Conservation (phyloP, 2,329 filamentous ascomycete species). For the Xylariaceae sp. region DNA sequence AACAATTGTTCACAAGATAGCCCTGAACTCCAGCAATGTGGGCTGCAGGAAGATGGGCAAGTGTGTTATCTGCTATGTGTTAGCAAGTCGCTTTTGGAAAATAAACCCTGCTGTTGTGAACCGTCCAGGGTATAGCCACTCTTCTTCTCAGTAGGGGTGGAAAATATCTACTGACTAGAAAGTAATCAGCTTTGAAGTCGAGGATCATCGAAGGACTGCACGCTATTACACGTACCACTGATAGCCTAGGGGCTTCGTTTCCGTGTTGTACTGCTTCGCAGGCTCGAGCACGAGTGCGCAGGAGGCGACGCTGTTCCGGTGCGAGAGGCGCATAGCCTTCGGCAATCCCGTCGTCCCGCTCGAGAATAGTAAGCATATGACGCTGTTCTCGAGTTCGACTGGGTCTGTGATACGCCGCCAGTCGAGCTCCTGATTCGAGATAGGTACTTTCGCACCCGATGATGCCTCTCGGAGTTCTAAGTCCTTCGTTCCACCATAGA, state of each 20-base stretch:
- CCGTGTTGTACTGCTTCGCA: conserved; percentile 39
- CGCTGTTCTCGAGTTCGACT: conserved; percentile 49
- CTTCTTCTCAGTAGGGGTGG: background rate
- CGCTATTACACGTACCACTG: conserved; percentile 26
- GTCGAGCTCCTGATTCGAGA: conserved; percentile 49
- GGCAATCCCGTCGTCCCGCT: conserved; percentile 57
- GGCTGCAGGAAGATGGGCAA: conserved; percentile 52
- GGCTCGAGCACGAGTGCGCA: conserved; percentile 42
- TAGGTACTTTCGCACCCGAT: conserved; percentile 39
- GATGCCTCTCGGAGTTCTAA: conserved; percentile 40
- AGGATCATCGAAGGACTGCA: background rate
- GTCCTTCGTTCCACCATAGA: conserved; percentile 51
- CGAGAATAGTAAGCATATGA: conserved; percentile 54
- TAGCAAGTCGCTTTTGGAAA: background rate
- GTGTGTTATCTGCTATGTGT: conserved; percentile 4
- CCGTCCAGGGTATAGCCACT: background rate
- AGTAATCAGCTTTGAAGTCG: conserved; percentile 40
- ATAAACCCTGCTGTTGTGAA: background rate
- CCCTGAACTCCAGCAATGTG: conserved; percentile 55
- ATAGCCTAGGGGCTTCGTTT: conserved; percentile 35
- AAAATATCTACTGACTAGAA: conserved; percentile 11
- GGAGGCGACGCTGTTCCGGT: conserved; percentile 52
- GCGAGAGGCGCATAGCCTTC: conserved; percentile 55
- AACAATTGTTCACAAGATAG: conserved; percentile 51
- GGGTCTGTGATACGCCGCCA: conserved; percentile 63